Percentiles rank a stretch among this genome's conserved stretches.
These are phyloP conservation scores for Amyloporia xantha DNA, from an alignment of 768 basidiomycete species.

Conservation along the genomic window DNA sequence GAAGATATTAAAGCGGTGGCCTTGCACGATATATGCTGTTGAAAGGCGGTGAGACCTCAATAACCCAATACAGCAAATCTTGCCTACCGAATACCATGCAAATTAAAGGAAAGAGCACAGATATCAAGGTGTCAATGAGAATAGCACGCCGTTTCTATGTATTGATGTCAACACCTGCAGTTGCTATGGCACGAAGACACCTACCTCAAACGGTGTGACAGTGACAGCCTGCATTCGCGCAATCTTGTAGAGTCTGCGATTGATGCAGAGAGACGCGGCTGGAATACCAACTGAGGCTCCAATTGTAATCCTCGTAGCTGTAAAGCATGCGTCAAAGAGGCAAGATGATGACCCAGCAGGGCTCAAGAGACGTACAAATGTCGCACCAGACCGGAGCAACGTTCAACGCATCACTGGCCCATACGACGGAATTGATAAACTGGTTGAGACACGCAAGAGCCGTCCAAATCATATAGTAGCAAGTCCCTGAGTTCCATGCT, in stretches of 20 bases:
- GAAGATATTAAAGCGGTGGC: conserved; percentile 53
- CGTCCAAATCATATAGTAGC: conserved; percentile 40
- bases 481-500: conserved; percentile 42
- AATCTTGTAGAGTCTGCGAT: conserved; percentile 59
- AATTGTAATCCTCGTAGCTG: conserved; percentile 14
- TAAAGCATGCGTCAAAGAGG: conserved; percentile 20
- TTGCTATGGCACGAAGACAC: conserved; percentile 17
- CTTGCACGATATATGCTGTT: conserved; percentile 31
- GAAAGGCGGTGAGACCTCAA: background rate
- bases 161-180: conserved; percentile 10
- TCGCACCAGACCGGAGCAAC: conserved; percentile 66
- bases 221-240: conserved; percentile 45
- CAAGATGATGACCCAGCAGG: background rate
- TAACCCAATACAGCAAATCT: no score
- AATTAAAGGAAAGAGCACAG: conserved; percentile 16
- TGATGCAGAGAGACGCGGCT: conserved; percentile 39
- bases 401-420: conserved; percentile 45
- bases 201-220: conserved; percentile 39
- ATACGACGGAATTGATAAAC: conserved; percentile 56
- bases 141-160: conserved; percentile 40
- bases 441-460: conserved; percentile 30
- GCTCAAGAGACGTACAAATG: conserved; percentile 45
- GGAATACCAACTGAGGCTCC: conserved; percentile 17
- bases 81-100: conserved; percentile 15
- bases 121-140: conserved; percentile 8